Base-by-base conservation (phyloP, 2,329 filamentous ascomycete genomes). In the Emergomyces africanus region DNA sequence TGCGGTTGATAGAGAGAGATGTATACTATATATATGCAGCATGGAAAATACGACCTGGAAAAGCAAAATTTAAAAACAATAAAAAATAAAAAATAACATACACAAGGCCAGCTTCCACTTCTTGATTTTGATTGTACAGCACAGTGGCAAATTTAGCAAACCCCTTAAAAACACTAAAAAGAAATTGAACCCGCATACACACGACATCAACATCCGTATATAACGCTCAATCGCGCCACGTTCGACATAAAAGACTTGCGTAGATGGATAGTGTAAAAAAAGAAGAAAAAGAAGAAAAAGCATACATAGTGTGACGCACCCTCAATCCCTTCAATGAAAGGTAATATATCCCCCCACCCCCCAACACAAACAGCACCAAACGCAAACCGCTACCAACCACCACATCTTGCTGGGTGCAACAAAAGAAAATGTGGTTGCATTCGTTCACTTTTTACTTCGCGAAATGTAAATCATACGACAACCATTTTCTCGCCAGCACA, bases 401-500 rank as follows among this genome's bases (percentile, higher is more conserved):
- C 37, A n/a, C 28, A 54, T 23, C 20, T 28, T 15, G 33, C 20
- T 28, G 23, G 42, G 33, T 35, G 33, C n/a, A n/a, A n/a, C n/a
- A 35, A 12, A 30, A 30, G 30, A 30, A 23, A 46, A 44, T 44
- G n/a, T 20, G 12, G n/a, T 12, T 12, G n/a, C n/a, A 20, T 23
- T 46, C 12, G 23, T 46, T 23, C 42, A 9, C 6, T 10, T 23
- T 62, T 77, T 87, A 99, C 83, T 99, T 99, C 61, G 94, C 94
- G 78, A 99, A 99, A 78, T 99, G 94, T 71, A 99, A 81, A 73
- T 99, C 94, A 72, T 97, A 99, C 64, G 89, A 88, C 65, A 99
- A 80, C 92, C 92, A 97, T 80, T 96, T 96, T 73, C 94, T 85
- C 63, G 86, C 82, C 63, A 87, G 76, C 35, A 99, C 88, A 71